phyloP scores from a whole-genome alignment of 2,329 filamentous ascomycete genomes.

The Blastomyces emzantsi region DNA sequence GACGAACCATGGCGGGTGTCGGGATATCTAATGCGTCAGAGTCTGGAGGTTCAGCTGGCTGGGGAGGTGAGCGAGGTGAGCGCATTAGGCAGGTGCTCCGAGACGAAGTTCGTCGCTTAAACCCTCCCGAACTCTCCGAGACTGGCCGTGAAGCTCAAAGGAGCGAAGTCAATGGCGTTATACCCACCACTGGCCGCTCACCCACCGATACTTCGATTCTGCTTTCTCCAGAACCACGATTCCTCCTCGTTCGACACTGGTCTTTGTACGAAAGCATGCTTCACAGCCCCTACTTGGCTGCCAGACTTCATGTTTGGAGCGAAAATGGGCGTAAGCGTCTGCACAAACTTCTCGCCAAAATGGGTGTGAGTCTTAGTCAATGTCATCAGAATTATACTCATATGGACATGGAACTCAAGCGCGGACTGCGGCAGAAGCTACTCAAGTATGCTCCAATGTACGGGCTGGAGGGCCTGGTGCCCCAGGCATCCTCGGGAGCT shows the following conservation, averaged over 20 bases:
- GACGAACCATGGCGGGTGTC: constrained; percentile 71
- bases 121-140: constrained; percentile 60
- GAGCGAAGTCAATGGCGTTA: constrained; percentile 66
- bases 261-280: constrained; percentile 98
- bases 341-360: constrained; percentile 92
- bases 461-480: constrained; percentile 87
- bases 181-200: constrained; percentile 77
- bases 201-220: constrained; percentile 89
- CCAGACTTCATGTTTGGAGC: constrained; percentile 87
- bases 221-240: constrained; percentile 85
- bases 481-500: constrained; percentile 62
- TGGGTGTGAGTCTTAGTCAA: constrained; percentile 90
- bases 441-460: constrained; percentile 89
- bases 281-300: constrained; percentile 89
- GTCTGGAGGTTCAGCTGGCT: constrained; percentile 53
- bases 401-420: constrained; percentile 97
- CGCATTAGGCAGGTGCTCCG: constrained; percentile 76
- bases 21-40: constrained; percentile 51
- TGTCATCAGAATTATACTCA: constrained; percentile 95
- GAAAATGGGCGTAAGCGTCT: constrained; percentile 79
- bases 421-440: constrained; percentile 72
- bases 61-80: constrained; percentile 73
- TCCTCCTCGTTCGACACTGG: constrained; percentile 91
- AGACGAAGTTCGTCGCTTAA: constrained; percentile 88
- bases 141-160: constrained; percentile 51